phyloP scores from a whole-genome alignment of 768 basidiomycete species.

The Chlorophyllum brunneum region DNA sequence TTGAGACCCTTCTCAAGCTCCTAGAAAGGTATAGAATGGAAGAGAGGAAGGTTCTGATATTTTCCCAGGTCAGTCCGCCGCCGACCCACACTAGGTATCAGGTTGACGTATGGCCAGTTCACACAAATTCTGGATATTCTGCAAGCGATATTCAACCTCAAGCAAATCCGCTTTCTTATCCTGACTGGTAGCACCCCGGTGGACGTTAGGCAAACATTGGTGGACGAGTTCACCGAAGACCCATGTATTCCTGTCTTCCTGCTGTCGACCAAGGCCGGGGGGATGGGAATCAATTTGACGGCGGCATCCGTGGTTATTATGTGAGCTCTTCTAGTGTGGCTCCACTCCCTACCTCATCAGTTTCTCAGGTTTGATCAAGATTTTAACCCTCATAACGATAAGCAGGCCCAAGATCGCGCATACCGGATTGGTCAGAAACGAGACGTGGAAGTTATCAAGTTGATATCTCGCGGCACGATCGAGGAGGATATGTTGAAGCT shows the following conservation, averaged over 20 bases:
- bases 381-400: constrained; percentile 97
- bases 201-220: constrained; percentile 86
- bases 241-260: constrained; percentile 85
- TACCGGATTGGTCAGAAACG: constrained; percentile 96
- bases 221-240: constrained; percentile 94
- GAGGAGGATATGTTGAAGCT: constrained; percentile 95
- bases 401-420: constrained; percentile 95
- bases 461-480: constrained; percentile 88
- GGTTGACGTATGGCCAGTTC: constrained; percentile 50
- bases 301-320: constrained; percentile 95
- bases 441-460: constrained; percentile 91
- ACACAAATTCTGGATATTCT: constrained; percentile 95
- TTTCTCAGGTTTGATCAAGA: constrained; percentile 86
- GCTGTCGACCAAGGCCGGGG: constrained; percentile 89
- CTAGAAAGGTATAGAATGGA: constrained; percentile 63
- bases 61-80: constrained; percentile 72
- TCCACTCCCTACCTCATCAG: not conserved
- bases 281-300: constrained; percentile 95
- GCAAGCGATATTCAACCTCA: constrained; percentile 72
- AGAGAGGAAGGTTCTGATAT: constrained; percentile 83
- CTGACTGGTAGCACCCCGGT: constrained; percentile 94
- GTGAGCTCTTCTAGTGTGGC: constrained; percentile 34
- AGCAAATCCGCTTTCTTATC: constrained; percentile 70
- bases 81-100: not conserved
- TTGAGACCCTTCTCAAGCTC: constrained; percentile 67